Percentiles rank a stretch among this genome's conserved stretches.
Conservation (phyloP, 768 basidiomycete genomes). For the Solioccasus polychromus region DNA sequence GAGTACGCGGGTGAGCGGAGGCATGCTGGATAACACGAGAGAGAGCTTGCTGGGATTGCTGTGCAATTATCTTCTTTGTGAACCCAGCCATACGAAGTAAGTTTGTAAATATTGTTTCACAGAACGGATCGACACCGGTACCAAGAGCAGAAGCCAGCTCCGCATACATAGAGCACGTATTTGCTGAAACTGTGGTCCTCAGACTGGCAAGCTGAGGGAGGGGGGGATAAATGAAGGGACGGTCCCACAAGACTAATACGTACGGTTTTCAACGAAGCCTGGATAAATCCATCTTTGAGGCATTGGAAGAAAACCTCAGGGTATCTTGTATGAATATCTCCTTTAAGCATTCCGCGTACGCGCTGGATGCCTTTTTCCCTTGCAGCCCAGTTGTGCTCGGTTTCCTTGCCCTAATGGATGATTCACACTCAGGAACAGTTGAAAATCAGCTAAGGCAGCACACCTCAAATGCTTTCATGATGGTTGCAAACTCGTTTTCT, state of each 20-base stretch:
- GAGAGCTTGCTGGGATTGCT: slow-evolving; percentile 77
- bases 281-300: slow-evolving; percentile 76
- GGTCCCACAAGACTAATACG: slow-evolving; percentile 26
- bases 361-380: slow-evolving; percentile 75
- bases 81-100: slow-evolving; percentile 83
- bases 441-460: slow-evolving; percentile 11
- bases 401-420: slow-evolving; percentile 81
- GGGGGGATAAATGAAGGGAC: background rate
- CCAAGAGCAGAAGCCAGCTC: slow-evolving; percentile 73
- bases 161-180: slow-evolving; percentile 72
- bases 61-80: slow-evolving; percentile 90
- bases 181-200: slow-evolving; percentile 83
- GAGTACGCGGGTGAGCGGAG: slow-evolving; percentile 64
- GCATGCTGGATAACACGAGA: slow-evolving; percentile 65
- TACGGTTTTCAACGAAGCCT: slow-evolving; percentile 83
- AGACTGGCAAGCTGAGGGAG: slow-evolving; percentile 71
- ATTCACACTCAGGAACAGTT: background rate
- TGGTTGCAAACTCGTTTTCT: slow-evolving; percentile 77
- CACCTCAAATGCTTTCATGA: slow-evolving; percentile 82
- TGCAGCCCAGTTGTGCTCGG: slow-evolving; percentile 91
- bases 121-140: slow-evolving; percentile 69
- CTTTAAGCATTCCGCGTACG: slow-evolving; percentile 88
- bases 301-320: slow-evolving; percentile 69
- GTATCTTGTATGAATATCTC: slow-evolving; percentile 74
- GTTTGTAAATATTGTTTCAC: slow-evolving; percentile 72